These are phyloP conservation scores for Cryphonectria carpinicola DNA, from an alignment of 2,329 filamentous ascomycete genomes.

Conservation along the genomic window DNA sequence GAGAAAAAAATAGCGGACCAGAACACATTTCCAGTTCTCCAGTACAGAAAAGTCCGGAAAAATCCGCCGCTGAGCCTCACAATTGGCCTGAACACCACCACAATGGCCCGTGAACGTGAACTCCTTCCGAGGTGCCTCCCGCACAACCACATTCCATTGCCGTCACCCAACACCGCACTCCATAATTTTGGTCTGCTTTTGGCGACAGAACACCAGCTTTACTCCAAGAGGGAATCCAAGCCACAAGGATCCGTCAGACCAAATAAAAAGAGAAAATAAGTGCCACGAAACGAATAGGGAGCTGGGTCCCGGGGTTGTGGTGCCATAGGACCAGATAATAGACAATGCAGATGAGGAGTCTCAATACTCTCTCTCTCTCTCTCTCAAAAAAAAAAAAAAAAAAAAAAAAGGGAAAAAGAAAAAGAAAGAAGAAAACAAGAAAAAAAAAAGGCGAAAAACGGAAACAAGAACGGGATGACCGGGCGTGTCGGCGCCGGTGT, in stretches of 20 bases:
- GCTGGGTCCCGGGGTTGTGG: background rate
- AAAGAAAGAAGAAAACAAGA: background rate
- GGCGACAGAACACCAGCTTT: background rate
- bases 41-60: conserved; percentile 21
- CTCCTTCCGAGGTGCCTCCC: conserved; percentile 8
- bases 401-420: background rate
- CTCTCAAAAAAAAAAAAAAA: no score
- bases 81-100: conserved; percentile 16
- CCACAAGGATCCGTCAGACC: conserved; percentile 6
- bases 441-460: background rate
- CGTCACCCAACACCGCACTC: conserved; percentile 9
- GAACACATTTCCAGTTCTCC: conserved; percentile 22
- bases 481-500: background rate
- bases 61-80: conserved; percentile 10
- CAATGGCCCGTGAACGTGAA: background rate
- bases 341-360: conserved; percentile 3
- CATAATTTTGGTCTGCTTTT: conserved; percentile 12
- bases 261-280: conserved; percentile 15
- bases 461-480: background rate
- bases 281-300: conserved; percentile 18
- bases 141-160: background rate
- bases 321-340: conserved; percentile 3
- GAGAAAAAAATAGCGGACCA: conserved; percentile 5
- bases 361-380: conserved; percentile 6
- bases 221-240: conserved; percentile 1